Conservation (phyloP, 352 stramenopile genomes). For the Phytophthora macrochlamydospora region DNA sequence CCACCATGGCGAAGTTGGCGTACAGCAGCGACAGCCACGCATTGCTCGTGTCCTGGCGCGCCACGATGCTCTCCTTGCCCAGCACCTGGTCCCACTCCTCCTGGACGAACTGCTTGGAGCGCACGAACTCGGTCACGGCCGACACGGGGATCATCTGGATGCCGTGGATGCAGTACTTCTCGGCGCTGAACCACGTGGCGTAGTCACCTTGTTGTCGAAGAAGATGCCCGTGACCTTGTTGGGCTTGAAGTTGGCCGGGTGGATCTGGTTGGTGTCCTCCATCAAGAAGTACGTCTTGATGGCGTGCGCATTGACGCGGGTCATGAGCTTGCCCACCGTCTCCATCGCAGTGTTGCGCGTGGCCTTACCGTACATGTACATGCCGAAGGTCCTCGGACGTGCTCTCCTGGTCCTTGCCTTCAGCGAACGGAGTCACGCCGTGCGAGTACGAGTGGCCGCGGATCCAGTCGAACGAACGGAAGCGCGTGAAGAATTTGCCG, state of each 20-base stretch:
- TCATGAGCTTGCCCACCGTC: constrained; percentile 53
- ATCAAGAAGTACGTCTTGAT: constrained; percentile 75
- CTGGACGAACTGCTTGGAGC: constrained; percentile 53
- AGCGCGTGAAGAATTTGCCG: constrained; percentile 58
- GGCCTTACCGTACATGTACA: constrained; percentile 58
- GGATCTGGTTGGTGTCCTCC: constrained; percentile 45
- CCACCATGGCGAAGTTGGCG: constrained; percentile 62
- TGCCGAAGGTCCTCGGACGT: constrained; percentile 65
- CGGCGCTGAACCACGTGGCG: constrained; percentile 75
- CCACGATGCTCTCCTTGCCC: constrained; percentile 51
- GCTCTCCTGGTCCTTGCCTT: constrained; percentile 77
- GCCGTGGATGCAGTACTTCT: constrained; percentile 81
- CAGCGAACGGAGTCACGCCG: constrained; percentile 56
- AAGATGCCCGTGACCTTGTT: constrained; percentile 79
- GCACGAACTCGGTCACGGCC: constrained; percentile 62
- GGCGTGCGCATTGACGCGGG: constrained; percentile 49
- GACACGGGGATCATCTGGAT: constrained; percentile 85
- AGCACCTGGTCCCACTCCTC: constrained; percentile 73
- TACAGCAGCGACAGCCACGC: constrained; percentile 64
- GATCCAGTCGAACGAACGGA: constrained; percentile 72
- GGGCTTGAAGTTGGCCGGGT: constrained; percentile 44
- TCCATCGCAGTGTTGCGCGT: constrained; percentile 41
- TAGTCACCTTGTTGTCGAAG: constrained; percentile 84
- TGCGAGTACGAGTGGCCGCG: constrained; percentile 75
- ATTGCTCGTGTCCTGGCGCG: constrained; percentile 38